Percentiles rank a stretch among this genome's conserved stretches.
phyloP scores from a whole-genome alignment of 2,329 filamentous ascomycete genomes.

The Apiospora malaysiana region DNA sequence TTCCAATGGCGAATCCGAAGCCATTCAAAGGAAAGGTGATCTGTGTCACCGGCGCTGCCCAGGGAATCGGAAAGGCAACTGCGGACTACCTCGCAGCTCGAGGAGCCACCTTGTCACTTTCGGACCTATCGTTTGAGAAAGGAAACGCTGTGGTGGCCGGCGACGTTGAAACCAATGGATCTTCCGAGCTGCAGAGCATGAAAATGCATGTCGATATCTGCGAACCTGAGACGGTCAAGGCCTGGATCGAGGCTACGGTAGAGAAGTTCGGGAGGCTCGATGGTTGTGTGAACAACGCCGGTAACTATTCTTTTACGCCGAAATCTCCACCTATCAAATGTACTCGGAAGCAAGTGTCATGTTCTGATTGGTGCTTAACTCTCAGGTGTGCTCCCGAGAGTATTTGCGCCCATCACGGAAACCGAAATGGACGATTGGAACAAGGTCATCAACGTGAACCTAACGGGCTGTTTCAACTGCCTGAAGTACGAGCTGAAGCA shows the following conservation, averaged over 20 bases:
- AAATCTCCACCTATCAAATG: too few relatives aligned
- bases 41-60: constrained; percentile 3
- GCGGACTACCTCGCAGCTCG: background rate
- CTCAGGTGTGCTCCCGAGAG: constrained; percentile 27
- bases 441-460: constrained; percentile 49
- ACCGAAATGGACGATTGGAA: constrained; percentile 48
- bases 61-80: background rate
- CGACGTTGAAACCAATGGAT: background rate
- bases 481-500: constrained; percentile 53
- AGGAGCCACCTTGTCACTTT: background rate
- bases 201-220: constrained; percentile 38
- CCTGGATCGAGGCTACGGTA: constrained; percentile 42
- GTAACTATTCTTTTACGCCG: constrained; percentile 27
- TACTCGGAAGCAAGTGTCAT: too few relatives aligned
- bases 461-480: constrained; percentile 55
- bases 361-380: background rate
- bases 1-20: background rate
- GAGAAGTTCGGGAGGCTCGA: constrained; percentile 41
- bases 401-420: constrained; percentile 29
- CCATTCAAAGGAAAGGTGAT: constrained; percentile 12
- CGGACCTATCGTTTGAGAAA: background rate
- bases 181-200: background rate
- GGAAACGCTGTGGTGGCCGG: background rate
- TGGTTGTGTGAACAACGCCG: constrained; percentile 46
- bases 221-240: constrained; percentile 39